These are phyloP conservation scores for Porosira glacialis DNA, from an alignment of 352 stramenopile genomes.

Conservation along the genomic window DNA sequence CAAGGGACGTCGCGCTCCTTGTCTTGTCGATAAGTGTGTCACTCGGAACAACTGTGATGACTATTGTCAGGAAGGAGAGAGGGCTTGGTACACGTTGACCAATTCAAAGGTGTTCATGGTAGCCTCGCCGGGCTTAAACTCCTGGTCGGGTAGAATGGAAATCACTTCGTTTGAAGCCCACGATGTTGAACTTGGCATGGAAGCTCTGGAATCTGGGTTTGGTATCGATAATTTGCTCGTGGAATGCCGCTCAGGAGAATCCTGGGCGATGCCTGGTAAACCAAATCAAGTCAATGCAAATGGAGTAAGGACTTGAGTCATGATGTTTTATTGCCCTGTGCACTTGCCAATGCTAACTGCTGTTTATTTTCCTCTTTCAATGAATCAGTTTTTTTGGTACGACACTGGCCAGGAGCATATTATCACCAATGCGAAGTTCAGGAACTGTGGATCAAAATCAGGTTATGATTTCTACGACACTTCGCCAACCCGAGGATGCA, in stretches of 20 bases:
- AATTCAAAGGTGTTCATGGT: constrained; percentile 41
- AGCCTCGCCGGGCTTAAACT: constrained; percentile 31
- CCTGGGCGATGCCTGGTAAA: constrained; percentile 11
- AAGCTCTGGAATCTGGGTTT: constrained; percentile 35
- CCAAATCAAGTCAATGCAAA: constrained; percentile 6
- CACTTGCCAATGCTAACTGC: neutral
- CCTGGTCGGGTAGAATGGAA: neutral
- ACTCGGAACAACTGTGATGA: neutral
- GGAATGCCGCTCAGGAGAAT: constrained; percentile 35
- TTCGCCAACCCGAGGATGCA: constrained; percentile 34
- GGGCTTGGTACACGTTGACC: constrained; percentile 20
- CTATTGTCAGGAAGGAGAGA: constrained; percentile 12
- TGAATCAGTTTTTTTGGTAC: neutral
- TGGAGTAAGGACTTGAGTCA: constrained; percentile 45
- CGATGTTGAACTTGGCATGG: constrained; percentile 33
- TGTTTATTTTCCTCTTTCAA: neutral
- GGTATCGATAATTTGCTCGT: constrained; percentile 47
- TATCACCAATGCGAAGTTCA: constrained; percentile 42
- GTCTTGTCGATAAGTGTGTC: constrained; percentile 28
- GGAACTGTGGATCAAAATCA: constrained; percentile 41
- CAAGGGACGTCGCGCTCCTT: constrained; percentile 13
- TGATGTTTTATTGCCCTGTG: neutral
- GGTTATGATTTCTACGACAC: constrained; percentile 40
- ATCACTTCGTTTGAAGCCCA: constrained; percentile 8
- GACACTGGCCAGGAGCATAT: constrained; percentile 46